phyloP scores from a whole-genome alignment of 1,139 yeast genomes.

The Blastobotrys elegans region DNA sequence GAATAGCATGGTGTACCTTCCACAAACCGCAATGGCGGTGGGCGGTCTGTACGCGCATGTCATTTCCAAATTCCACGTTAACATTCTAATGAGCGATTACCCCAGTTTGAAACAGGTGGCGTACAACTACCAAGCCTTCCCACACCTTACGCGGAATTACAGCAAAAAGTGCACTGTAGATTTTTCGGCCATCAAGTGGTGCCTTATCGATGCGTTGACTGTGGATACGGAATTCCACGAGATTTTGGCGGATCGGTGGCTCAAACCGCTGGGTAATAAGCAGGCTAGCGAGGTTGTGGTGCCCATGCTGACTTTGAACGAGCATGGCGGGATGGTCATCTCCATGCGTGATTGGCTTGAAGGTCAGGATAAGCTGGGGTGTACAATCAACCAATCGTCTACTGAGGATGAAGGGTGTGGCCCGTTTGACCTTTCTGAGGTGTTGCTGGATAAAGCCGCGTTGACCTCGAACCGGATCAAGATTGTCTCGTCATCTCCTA shows the following conservation, averaged over 20 bases:
- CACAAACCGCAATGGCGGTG: conserved; percentile 65
- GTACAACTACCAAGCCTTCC: conserved; percentile 87
- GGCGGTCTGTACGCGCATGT: conserved; percentile 88
- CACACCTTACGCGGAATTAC: conserved; percentile 75
- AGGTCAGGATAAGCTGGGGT: conserved; percentile 56
- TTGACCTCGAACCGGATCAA: conserved; percentile 73
- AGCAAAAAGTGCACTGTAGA: conserved; percentile 76
- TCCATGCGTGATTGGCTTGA: conserved; percentile 83
- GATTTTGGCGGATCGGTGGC: conserved; percentile 84
- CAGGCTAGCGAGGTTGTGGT: conserved; percentile 75
- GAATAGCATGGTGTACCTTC: conserved; percentile 74
- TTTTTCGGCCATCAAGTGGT: conserved; percentile 79
- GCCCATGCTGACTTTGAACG: conserved; percentile 84
- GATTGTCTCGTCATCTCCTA: conserved; percentile 54
- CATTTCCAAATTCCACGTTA: conserved; percentile 64
- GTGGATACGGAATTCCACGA: conserved; percentile 94
- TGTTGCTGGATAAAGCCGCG: conserved; percentile 75
- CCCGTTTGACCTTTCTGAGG: conserved; percentile 55
- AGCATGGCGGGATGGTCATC: conserved; percentile 94
- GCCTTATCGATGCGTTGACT: conserved; percentile 82
- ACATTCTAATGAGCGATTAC: conserved; percentile 77
- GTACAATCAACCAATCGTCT: conserved; percentile 20
- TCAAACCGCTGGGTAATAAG: conserved; percentile 82
- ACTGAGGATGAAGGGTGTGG: conserved; percentile 34
- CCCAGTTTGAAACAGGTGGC: conserved; percentile 89